Percentiles rank a stretch among this genome's conserved stretches.
Evolutionary conservation across 2,329 filamentous ascomycete genomes (phyloP).

Genomic region (Exophiala bonariae): DNA sequence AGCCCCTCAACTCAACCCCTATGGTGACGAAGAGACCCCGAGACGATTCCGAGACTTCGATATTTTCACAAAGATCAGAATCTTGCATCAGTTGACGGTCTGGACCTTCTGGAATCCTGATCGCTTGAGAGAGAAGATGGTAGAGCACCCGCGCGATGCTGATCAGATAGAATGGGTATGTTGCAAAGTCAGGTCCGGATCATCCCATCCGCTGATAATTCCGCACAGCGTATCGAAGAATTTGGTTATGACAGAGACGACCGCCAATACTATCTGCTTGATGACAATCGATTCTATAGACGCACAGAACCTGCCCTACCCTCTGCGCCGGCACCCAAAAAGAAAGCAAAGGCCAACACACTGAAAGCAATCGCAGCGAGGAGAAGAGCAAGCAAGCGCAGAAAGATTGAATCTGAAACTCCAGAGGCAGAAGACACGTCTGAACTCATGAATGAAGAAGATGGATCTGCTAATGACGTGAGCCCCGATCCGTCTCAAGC

Average conservation of each 20-base stretch:
- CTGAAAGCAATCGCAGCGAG: conserved; percentile 63
- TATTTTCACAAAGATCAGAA: conserved; percentile 71
- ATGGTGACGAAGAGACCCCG: conserved; percentile 73
- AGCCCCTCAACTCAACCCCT: conserved; percentile 77
- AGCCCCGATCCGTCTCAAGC: conserved; percentile 43
- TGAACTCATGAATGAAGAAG: conserved; percentile 41
- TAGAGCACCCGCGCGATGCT: conserved; percentile 69
- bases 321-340: conserved; percentile 41
- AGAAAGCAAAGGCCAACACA: conserved; percentile 64
- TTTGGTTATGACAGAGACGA: conserved; percentile 84
- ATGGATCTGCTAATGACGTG: conserved; percentile 40
- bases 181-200: conserved; percentile 22
- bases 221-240: conserved; percentile 44
- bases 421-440: conserved; percentile 44
- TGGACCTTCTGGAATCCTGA: conserved; percentile 89
- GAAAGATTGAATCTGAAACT: conserved; percentile 40
- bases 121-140: conserved; percentile 81
- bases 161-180: conserved; percentile 84
- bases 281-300: conserved; percentile 91
- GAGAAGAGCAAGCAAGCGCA: conserved; percentile 71
- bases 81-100: conserved; percentile 84
- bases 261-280: conserved; percentile 83
- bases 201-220: conserved; percentile 12
- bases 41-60: conserved; percentile 79
- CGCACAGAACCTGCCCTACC: conserved; percentile 72